Base-by-base conservation (phyloP, 768 basidiomycete genomes). In the Rickenella mellea region DNA sequence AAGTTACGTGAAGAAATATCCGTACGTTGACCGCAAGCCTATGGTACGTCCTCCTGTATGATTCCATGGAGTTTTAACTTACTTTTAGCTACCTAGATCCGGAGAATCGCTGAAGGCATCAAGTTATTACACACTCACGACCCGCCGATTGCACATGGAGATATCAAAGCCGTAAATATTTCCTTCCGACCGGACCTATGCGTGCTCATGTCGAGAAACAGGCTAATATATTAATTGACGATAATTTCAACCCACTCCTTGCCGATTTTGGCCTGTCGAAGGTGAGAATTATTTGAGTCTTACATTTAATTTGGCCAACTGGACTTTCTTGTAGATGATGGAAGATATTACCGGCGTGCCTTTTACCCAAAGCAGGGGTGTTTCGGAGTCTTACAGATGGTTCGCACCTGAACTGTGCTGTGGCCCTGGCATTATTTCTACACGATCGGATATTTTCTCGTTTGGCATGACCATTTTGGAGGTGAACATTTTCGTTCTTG, bases 391-490 rank as follows among this genome's bases (percentile, higher is more conserved):
- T 1, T 70, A 67, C 43, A 52, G 63, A 30, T 76, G 75, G 70
- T 66, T 76, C 43, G 74, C 76, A 19, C 76, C 76, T 4, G 76
- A 78, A 51, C 58, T 76, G 7, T 75, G 69, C 48, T 55, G 64
- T 40, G 72, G 71, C 11, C 64, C 68, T 48, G 74, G 70, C 5
- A 62, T 64, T 5, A 56, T 78, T 20, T 72, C 70, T 0, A 58
- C 60, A 5, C 57, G 58, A 24, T 68, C 73, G 11, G 76, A 78
- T 50, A 64, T 78, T 11, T 78, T 76, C 45, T 67, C 76, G 8
- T 69, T 66, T 24, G 73, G 60, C 6, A 78, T 78, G 76, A 76
- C 76, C 1, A 61, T 74, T 27, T 58, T 78, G 12, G 76, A 78
- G 67, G 75, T 71, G 46, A 32, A 49, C 39, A 5, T 1, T 24